Evolutionary conservation across 768 basidiomycete genomes (phyloP).

Genomic region (Tulasnella sp.): DNA sequence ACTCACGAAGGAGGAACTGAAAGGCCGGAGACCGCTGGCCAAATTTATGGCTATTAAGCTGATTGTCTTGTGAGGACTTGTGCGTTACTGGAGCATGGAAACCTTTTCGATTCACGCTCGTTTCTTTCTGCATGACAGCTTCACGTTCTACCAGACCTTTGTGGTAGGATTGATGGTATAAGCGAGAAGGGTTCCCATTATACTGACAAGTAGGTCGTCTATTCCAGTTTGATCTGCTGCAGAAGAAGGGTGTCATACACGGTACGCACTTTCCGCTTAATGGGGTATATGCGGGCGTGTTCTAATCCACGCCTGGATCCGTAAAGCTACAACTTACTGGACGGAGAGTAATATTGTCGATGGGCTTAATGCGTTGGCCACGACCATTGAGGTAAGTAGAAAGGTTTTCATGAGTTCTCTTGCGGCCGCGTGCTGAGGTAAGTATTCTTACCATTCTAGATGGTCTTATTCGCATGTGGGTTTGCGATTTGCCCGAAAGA

Average conservation of each 20-base stretch:
- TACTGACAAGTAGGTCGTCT: not conserved
- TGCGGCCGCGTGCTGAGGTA: not conserved
- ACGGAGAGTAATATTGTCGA: constrained; percentile 78
- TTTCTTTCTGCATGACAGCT: constrained; percentile 42
- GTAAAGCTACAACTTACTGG: constrained; percentile 71
- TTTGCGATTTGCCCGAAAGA: not conserved
- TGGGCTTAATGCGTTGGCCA: constrained; percentile 75
- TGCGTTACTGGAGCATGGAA: not conserved
- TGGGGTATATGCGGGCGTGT: not conserved
- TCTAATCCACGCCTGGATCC: not conserved
- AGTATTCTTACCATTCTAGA: constrained; percentile 42
- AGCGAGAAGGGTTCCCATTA: not conserved
- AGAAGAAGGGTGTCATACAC: constrained; percentile 60
- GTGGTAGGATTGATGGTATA: constrained; percentile 44
- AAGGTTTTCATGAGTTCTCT: not conserved
- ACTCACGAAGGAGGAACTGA: constrained; percentile 74
- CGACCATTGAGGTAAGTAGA: constrained; percentile 68
- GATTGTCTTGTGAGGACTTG: constrained; percentile 29
- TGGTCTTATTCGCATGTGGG: constrained; percentile 69
- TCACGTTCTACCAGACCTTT: constrained; percentile 84
- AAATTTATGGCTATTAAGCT: constrained; percentile 83
- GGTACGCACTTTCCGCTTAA: constrained; percentile 37
- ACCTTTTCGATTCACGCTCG: not conserved
- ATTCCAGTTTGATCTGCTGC: constrained; percentile 59
- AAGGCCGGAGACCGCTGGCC: constrained; percentile 66